phyloP scores from a whole-genome alignment of 345 rosid species.

The Rhodamnia rubescens region DNA sequence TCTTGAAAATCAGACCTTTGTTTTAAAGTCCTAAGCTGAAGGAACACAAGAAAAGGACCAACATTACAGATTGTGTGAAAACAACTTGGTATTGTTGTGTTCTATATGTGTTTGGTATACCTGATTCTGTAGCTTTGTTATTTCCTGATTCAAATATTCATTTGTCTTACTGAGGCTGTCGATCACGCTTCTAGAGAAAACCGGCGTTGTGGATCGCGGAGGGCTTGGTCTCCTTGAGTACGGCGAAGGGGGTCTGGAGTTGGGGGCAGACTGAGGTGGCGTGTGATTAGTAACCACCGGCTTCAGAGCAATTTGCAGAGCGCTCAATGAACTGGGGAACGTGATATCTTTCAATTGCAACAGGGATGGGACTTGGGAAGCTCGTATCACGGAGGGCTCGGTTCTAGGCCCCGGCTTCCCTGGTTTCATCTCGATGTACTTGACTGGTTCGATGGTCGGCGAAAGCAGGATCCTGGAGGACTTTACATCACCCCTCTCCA shows the following conservation, averaged over 20 bases:
- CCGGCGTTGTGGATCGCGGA: slow-evolving; percentile 36
- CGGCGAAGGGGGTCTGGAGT: slow-evolving; percentile 50
- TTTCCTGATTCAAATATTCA: slow-evolving; percentile 68
- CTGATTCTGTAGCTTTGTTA: slow-evolving; percentile 60
- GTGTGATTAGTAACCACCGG: slow-evolving; percentile 16
- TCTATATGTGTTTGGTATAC: slow-evolving; percentile 14
- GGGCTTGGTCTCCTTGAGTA: slow-evolving; percentile 65
- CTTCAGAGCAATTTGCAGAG: slow-evolving; percentile 53
- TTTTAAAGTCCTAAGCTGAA: slow-evolving; percentile 55
- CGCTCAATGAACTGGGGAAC: slow-evolving; percentile 64
- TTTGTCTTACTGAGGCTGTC: slow-evolving; percentile 85
- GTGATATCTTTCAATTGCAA: slow-evolving; percentile 55
- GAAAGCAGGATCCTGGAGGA: slow-evolving; percentile 48
- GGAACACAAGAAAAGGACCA: neutral
- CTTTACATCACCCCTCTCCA: slow-evolving; percentile 29
- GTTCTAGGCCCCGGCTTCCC: slow-evolving; percentile 37
- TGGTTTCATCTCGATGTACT: slow-evolving; percentile 55
- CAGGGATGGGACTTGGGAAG: slow-evolving; percentile 70
- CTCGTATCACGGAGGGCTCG: slow-evolving; percentile 45
- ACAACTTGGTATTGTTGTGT: neutral
- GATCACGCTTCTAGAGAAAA: slow-evolving; percentile 59
- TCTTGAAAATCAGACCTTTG: slow-evolving; percentile 59
- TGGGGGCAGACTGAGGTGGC: slow-evolving; percentile 23
- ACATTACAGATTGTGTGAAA: neutral
- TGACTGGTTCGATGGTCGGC: slow-evolving; percentile 60